phyloP scores from a whole-genome alignment of 306 rosid species.

The Vigna mungo region DNA sequence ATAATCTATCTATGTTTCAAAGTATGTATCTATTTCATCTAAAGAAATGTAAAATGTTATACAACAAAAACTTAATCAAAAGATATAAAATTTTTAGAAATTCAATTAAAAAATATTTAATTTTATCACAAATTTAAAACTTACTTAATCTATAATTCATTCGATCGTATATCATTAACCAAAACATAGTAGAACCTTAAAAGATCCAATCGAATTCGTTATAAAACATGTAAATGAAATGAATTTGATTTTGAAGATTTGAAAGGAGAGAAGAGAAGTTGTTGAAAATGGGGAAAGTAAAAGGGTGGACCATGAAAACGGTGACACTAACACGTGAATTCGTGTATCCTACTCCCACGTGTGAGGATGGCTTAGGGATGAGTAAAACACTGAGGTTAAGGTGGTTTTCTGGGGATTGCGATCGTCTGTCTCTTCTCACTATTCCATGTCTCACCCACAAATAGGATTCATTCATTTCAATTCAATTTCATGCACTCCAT shows the following conservation, averaged over 20 bases:
- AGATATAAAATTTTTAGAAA: too few species aligned
- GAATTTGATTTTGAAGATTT: not conserved
- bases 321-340: slow-evolving; percentile 66
- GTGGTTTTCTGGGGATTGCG: slow-evolving; percentile 50
- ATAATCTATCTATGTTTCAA: too few species aligned
- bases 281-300: slow-evolving; percentile 14
- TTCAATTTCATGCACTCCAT: not conserved
- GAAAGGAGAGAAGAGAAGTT: slow-evolving; percentile 4
- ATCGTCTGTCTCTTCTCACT: slow-evolving; percentile 20
- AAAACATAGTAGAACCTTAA: not conserved
- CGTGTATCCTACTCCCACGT: slow-evolving; percentile 50
- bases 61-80: too few species aligned
- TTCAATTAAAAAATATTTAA: too few species aligned
- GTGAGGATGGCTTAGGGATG: slow-evolving; percentile 45
- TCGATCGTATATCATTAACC: not conserved
- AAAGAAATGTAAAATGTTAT: too few species aligned
- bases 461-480: not conserved
- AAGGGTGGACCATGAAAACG: slow-evolving; percentile 65
- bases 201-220: not conserved
- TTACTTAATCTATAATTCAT: too few species aligned
- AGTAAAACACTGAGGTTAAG: slow-evolving; percentile 34
- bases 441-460: slow-evolving; percentile 32
- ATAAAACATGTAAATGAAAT: not conserved
- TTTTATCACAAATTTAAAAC: too few species aligned
- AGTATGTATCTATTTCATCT: too few species aligned